Evolutionary conservation across 2,329 filamentous ascomycete species (phyloP), one percentile per base, ranked within the genome.

Genomic region (Aspergillus sp.): DNA sequence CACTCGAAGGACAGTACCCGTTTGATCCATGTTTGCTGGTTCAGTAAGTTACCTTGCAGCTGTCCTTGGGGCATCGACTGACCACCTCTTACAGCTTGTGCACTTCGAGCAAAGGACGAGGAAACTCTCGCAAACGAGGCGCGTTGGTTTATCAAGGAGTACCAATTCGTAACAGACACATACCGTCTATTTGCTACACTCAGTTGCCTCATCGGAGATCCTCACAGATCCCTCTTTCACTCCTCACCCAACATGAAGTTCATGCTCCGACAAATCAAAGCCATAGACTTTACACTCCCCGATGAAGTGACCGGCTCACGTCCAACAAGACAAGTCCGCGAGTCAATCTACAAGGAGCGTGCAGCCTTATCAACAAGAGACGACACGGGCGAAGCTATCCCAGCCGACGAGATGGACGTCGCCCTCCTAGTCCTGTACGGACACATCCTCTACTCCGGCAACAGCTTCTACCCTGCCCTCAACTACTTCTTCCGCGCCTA

Each of bases 241-340:
- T 89, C 90, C 3, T 91, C 91, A 0, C 89, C 92, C 0, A 89
- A 90, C 22, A 93, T 97, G 76, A 98, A 98, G 75, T 96, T 91
- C 72, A 88, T 98, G 70, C 83, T 97, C 61, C 89, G 95, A 4
- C 92, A 96, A 77, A 91, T 99, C 77, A 96, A 96, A 76, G 87
- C 88, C 3, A 91, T 96, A 81, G 95, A 99, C 76, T 89, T 85
- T 65, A 82, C 91, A 3, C 81, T 89, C 49, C 81, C 78, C 2
- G 80, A 82, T 3, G 81, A 84, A 15, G 79, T 83, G 15, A 78
- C 82, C 28, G 61, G 65, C 6, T 65, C 69, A 51, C 68, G 65
- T 43, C 68, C 61, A 15, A 66, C 57, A 47, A 57, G 67, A 56
- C 58, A 71, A 46, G 67, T 79, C 19, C 81, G 84, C 15, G 68